A percentile compares a stretch with the other conserved stretches of the same genome.
Conservation (phyloP, 768 basidiomycete species). For the Cystobasidiopsis lactophilus region DNA sequence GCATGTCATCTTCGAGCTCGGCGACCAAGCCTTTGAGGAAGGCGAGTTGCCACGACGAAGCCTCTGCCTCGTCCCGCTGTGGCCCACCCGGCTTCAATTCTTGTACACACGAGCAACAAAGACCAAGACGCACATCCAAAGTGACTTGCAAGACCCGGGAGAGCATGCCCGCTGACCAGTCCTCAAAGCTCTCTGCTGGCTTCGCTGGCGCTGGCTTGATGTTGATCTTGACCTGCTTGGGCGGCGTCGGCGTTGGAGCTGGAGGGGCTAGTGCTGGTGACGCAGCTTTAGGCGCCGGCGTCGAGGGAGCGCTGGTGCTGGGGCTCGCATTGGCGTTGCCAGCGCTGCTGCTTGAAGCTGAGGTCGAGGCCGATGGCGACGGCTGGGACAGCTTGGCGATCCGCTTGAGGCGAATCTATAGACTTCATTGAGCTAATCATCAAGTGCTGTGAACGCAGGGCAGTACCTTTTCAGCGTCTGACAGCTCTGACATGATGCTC, state of each 20-base stretch:
- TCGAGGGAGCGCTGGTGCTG: slow-evolving; percentile 21
- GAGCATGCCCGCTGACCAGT: slow-evolving; percentile 57
- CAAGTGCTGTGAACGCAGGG: not conserved
- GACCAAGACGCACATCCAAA: slow-evolving; percentile 36
- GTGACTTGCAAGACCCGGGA: slow-evolving; percentile 52
- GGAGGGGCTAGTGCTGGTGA: not conserved
- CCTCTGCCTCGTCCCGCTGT: slow-evolving; percentile 39
- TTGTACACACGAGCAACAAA: slow-evolving; percentile 2
- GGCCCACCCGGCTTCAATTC: not conserved
- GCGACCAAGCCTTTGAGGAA: slow-evolving; percentile 58
- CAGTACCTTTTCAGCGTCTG: not conserved
- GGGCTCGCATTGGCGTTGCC: too few species aligned
- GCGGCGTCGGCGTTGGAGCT: slow-evolving; percentile 3
- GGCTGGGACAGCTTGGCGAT: slow-evolving; percentile 54
- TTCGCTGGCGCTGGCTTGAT: not conserved
- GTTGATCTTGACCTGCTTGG: not conserved
- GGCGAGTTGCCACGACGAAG: slow-evolving; percentile 43
- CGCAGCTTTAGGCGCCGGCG: slow-evolving; percentile 8
- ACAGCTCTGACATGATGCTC: too few species aligned
- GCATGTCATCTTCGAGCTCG: slow-evolving; percentile 44
- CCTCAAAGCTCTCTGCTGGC: slow-evolving; percentile 22
- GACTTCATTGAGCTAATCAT: too few species aligned
- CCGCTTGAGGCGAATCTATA: slow-evolving; percentile 72
- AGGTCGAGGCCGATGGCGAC: slow-evolving; percentile 13
- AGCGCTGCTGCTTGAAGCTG: too few species aligned